phyloP scores from a whole-genome alignment of 805 yeast species.

The Saccharomycopsis babjevae region DNA sequence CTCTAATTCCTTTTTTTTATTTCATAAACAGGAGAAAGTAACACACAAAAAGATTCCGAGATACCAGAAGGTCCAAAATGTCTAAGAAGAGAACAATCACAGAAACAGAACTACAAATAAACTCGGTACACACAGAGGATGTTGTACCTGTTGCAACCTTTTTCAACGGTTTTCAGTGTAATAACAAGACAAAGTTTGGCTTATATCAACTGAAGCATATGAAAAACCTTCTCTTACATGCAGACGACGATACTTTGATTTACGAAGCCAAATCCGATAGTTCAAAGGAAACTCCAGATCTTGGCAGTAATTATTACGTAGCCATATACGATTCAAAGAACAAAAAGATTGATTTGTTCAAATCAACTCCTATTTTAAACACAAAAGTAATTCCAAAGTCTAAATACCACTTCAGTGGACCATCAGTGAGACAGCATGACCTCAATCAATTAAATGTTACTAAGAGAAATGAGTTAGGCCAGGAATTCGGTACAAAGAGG shows the following conservation, averaged over 20 bases:
- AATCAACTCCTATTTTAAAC: slow-evolving; percentile 49
- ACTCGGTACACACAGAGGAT: slow-evolving; percentile 27
- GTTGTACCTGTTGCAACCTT: slow-evolving; percentile 56
- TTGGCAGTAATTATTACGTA: slow-evolving; percentile 42
- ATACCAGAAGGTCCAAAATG: too few relatives aligned
- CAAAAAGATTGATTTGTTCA: slow-evolving; percentile 53
- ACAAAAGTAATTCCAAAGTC: slow-evolving; percentile 55
- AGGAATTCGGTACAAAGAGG: slow-evolving; percentile 93
- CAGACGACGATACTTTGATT: slow-evolving; percentile 63
- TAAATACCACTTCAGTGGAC: slow-evolving; percentile 47
- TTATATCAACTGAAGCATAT: slow-evolving; percentile 42
- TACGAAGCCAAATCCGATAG: slow-evolving; percentile 52
- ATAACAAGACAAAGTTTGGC: slow-evolving; percentile 49
- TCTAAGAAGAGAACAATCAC: background rate
- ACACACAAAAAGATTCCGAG: too few relatives aligned
- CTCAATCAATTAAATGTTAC: slow-evolving; percentile 30
- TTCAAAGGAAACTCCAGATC: slow-evolving; percentile 21
- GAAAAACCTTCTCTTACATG: slow-evolving; percentile 42
- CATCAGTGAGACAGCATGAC: slow-evolving; percentile 50
- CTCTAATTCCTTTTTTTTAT: background rate
- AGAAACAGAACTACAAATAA: slow-evolving; percentile 20
- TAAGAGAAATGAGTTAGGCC: slow-evolving; percentile 81
- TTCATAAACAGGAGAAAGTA: too few relatives aligned
- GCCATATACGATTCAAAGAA: slow-evolving; percentile 69
- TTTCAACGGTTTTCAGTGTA: slow-evolving; percentile 65